A percentile compares a stretch with the other conserved stretches of the same genome.
Evolutionary conservation across 2,329 filamentous ascomycete genomes (phyloP).

Genomic region (Penicillium sp.): DNA sequence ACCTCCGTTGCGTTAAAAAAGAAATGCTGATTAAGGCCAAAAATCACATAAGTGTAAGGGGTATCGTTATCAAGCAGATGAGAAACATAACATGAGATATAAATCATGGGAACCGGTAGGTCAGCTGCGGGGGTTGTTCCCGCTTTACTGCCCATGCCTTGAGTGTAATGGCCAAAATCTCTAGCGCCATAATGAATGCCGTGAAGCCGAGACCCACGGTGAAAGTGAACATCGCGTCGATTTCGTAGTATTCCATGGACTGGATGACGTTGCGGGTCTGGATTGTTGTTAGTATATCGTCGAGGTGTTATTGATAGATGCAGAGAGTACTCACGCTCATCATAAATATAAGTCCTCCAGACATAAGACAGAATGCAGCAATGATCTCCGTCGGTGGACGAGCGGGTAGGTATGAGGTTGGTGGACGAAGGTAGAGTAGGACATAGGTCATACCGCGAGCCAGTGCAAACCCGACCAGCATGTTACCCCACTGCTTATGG

Average conservation of each 20-base stretch:
- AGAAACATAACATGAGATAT: conserved; percentile 6
- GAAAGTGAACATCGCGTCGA: conserved; percentile 93
- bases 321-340: conserved; percentile 68
- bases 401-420: conserved; percentile 77
- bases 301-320: conserved; percentile 8
- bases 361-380: conserved; percentile 80
- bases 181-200: conserved; percentile 83
- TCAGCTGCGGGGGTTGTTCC: conserved; percentile 38
- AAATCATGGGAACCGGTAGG: conserved; percentile 36
- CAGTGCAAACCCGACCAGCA: conserved; percentile 80
- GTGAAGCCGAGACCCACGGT: conserved; percentile 85
- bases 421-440: conserved; percentile 77
- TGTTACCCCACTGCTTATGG: conserved; percentile 89
- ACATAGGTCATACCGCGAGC: conserved; percentile 80
- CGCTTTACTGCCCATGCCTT: conserved; percentile 79
- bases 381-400: conserved; percentile 91
- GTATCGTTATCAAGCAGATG: conserved; percentile 21
- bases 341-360: conserved; percentile 92
- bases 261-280: conserved; percentile 75
- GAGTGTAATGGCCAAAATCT: conserved; percentile 74
- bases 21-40: too few relatives aligned
- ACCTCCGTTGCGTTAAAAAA: too few relatives aligned
- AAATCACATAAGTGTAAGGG: conserved; percentile 16
- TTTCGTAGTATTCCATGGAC: conserved; percentile 74
- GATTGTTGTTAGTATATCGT: conserved; percentile 16